These are phyloP conservation scores for Aspergillus wentii DNA, from an alignment of 495 filamentous ascomycete genomes.

Conservation along the genomic window DNA sequence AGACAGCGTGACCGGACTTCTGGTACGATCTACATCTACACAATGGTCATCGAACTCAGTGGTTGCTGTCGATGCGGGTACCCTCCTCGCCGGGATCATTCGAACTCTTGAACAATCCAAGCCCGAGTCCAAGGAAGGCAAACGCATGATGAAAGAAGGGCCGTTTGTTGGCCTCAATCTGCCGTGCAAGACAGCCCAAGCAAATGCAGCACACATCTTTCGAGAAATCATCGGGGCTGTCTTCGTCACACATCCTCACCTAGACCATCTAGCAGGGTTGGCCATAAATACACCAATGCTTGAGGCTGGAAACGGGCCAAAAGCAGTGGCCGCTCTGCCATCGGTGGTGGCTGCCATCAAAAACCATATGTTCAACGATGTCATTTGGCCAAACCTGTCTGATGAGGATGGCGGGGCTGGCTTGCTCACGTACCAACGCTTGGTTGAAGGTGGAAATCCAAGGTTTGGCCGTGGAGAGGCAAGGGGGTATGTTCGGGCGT, in stretches of 20 bases:
- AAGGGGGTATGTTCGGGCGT: constrained; percentile 78
- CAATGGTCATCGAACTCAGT: constrained; percentile 76
- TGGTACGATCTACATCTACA: constrained; percentile 75
- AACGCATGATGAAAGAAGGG: constrained; percentile 30
- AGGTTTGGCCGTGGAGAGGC: constrained; percentile 70
- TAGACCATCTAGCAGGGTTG: constrained; percentile 89
- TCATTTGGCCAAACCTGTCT: constrained; percentile 96
- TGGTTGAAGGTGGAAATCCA: constrained; percentile 82
- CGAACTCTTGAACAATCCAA: constrained; percentile 59
- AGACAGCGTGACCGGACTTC: constrained; percentile 80
- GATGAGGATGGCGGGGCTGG: constrained; percentile 95
- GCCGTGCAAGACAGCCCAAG: constrained; percentile 52
- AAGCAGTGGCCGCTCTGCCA: constrained; percentile 78
- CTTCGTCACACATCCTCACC: constrained; percentile 88
- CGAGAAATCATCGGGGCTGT: constrained; percentile 76
- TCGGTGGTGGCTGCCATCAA: constrained; percentile 85
- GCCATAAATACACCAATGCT: constrained; percentile 88
- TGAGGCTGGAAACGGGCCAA: constrained; percentile 66
- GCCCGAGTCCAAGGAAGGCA: constrained; percentile 21
- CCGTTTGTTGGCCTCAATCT: constrained; percentile 76
- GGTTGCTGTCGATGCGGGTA: constrained; percentile 87
- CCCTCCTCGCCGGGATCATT: constrained; percentile 78
- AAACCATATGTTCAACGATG: constrained; percentile 90
- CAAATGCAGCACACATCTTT: constrained; percentile 77
- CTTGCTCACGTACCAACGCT: constrained; percentile 81